Evolutionary conservation across 148 eudicot genomes (phyloP).

Genomic region (Nepenthes mirabilis): DNA sequence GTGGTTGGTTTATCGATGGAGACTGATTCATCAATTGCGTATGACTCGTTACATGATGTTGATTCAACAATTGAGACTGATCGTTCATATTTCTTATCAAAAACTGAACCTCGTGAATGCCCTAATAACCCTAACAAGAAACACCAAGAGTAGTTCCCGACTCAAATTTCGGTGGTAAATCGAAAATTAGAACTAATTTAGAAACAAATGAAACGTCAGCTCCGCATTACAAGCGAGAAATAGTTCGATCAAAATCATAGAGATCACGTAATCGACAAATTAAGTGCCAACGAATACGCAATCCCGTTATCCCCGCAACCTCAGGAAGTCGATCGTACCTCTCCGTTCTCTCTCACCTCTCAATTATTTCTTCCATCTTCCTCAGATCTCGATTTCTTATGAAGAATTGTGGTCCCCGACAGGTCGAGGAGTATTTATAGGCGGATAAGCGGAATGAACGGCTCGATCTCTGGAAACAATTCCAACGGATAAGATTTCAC

Average conservation of each 20-base stretch:
- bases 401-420: not conserved
- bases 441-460: constrained; percentile 1
- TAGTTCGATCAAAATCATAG: no score
- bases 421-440: constrained; percentile 3
- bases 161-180: not conserved
- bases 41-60: constrained; percentile 26
- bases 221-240: not conserved
- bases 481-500: constrained; percentile 2
- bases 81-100: constrained; percentile 6
- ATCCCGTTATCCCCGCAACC: no score
- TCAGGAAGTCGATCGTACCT: no score
- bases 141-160: not conserved
- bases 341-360: no score
- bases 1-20: constrained; percentile 5
- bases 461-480: not conserved
- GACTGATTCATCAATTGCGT: constrained; percentile 23
- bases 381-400: no score
- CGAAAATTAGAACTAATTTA: not conserved
- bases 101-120: not conserved
- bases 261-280: no score
- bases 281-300: no score
- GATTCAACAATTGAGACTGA: constrained; percentile 10
- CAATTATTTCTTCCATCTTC: no score
- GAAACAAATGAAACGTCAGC: not conserved
- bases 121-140: not conserved